These are phyloP conservation scores for Pleurotus djamor DNA, from an alignment of 768 basidiomycete species.

Conservation along the genomic window DNA sequence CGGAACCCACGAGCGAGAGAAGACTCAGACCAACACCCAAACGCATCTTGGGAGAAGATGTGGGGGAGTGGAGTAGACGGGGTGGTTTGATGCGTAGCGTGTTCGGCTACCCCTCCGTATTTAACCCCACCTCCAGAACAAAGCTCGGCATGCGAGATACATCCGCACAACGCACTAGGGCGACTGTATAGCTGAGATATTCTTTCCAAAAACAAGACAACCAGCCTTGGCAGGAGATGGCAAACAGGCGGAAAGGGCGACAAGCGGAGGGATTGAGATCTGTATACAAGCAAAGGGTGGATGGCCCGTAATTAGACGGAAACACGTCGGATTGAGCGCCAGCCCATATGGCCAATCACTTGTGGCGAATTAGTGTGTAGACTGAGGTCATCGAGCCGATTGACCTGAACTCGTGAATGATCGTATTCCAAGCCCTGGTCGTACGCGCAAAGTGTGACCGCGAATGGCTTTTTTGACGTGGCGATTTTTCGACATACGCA, in stretches of 20 bases:
- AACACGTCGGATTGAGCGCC: slow-evolving; percentile 2
- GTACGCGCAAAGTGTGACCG: too few relatives aligned
- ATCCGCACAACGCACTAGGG: background rate
- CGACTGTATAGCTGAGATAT: too few relatives aligned
- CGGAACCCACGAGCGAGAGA: slow-evolving; percentile 25
- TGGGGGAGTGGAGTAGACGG: background rate
- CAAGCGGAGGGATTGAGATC: background rate
- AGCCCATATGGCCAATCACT: slow-evolving; percentile 4
- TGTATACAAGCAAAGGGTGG: background rate
- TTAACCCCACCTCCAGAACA: background rate
- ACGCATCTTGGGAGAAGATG: slow-evolving; percentile 10
- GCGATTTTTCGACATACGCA: too few relatives aligned
- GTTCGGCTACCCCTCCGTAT: background rate
- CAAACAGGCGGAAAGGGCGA: too few relatives aligned
- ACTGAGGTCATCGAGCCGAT: background rate
- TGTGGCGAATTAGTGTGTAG: background rate
- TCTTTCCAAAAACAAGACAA: too few relatives aligned
- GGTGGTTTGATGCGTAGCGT: background rate
- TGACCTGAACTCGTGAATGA: too few relatives aligned
- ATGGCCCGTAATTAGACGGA: background rate
- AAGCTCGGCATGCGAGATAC: background rate
- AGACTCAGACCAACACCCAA: slow-evolving; percentile 18
- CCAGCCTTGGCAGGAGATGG: too few relatives aligned
- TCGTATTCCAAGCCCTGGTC: too few relatives aligned
- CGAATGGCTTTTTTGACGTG: too few relatives aligned